A percentile compares a stretch with the other conserved stretches of the same genome.
phyloP scores from a whole-genome alignment of 495 filamentous ascomycete genomes.

The Penicillium maclennaniae region DNA sequence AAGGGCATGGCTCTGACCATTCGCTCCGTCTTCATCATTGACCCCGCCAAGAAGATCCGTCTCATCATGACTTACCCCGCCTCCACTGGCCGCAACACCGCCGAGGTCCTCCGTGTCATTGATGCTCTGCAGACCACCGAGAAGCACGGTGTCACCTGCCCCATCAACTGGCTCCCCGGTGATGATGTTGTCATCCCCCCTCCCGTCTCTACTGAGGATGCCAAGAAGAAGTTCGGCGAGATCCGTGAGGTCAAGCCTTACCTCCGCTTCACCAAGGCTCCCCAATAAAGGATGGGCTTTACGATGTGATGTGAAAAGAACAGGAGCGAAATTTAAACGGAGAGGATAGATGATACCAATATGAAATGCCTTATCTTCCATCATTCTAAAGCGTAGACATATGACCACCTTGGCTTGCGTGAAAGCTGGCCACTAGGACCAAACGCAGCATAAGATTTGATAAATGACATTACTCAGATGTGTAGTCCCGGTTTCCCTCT shows the following conservation, averaged over 20 bases:
- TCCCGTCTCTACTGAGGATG: conserved; percentile 57
- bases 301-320: conserved; percentile 21
- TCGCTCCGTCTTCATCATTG: conserved; percentile 66
- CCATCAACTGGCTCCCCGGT: conserved; percentile 61
- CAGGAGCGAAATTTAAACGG: conserved; percentile 1
- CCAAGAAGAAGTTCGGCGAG: conserved; percentile 63
- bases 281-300: conserved; percentile 27
- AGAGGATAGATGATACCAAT: conserved; percentile 21
- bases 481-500: no score
- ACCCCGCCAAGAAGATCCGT: conserved; percentile 65
- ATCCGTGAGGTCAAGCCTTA: conserved; percentile 62
- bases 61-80: conserved; percentile 67
- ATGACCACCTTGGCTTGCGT: no score
- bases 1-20: conserved; percentile 65
- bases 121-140: conserved; percentile 63
- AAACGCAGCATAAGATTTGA: no score
- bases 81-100: conserved; percentile 59
- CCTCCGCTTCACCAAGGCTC: conserved; percentile 45
- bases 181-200: conserved; percentile 68
- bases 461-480: no score
- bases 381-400: neutral
- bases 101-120: conserved; percentile 62
- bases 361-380: conserved; percentile 16
- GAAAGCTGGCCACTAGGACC: no score
- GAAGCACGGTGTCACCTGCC: conserved; percentile 59